These are phyloP conservation scores for Lactarius indigo DNA, from an alignment of 768 basidiomycete genomes.

Conservation along the genomic window DNA sequence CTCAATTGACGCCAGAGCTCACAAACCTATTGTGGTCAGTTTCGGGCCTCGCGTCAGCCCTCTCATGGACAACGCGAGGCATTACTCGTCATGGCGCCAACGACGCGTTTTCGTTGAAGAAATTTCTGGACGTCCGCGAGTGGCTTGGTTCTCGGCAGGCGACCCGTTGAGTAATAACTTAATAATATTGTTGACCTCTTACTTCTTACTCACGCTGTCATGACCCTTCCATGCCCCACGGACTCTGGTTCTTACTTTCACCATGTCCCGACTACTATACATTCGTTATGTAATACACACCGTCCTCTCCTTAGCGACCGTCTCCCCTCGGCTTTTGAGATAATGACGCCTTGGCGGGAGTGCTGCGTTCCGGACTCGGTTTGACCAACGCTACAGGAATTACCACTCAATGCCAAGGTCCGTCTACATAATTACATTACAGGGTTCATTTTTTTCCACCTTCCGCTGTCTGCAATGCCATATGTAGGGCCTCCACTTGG, in stretches of 20 bases:
- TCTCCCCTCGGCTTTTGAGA: neutral
- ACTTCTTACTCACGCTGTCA: neutral
- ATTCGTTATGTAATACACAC: neutral
- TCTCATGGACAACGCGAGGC: too few relatives aligned
- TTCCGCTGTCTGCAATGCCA: neutral
- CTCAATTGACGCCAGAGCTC: slow-evolving; percentile 5
- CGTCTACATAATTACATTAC: neutral
- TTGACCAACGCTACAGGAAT: neutral
- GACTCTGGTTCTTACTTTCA: neutral
- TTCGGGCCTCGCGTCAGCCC: neutral
- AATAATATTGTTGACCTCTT: neutral
- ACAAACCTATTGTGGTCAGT: neutral
- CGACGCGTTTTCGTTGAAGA: neutral
- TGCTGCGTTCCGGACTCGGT: neutral
- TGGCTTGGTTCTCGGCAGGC: neutral
- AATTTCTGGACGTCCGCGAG: neutral
- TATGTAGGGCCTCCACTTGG: slow-evolving; percentile 32
- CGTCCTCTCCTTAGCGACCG: neutral
- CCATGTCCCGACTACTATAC: neutral
- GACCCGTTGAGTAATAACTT: neutral
- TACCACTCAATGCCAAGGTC: neutral
- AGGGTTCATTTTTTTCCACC: neutral
- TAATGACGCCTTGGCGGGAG: neutral
- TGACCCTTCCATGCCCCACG: neutral
- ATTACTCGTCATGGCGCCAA: neutral